Base-by-base conservation (phyloP, 345 rosid genomes). In the Populus davidiana region DNA sequence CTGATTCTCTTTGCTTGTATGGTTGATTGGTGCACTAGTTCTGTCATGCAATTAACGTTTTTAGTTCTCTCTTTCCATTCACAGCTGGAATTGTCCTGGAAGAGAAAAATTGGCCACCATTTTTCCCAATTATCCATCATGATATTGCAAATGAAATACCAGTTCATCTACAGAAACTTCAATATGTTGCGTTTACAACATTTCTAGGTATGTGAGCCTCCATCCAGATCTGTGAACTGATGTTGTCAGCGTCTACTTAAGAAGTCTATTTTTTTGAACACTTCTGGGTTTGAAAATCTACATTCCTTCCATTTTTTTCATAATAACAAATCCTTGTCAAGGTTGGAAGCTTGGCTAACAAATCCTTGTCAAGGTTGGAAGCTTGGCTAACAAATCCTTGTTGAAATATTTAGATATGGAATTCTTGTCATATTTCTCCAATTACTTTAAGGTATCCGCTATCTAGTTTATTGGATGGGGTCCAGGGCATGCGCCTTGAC, bases 91-190 rank as follows among this genome's bases (percentile, higher is more conserved):
- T 82, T 75, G 77, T 71, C 9, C 67, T 82, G 43, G 85, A 82
- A 77, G 81, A 78, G 77, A 82, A 82, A 75, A 82, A 82, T 38
- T 82, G 85, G 85, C 85, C 85, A 6, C 75, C 82, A n/a, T 82
- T 82, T 50, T 82, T 82, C 43, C 85, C 85, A 21, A 78, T 82
- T 61, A 78, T 82, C 78, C 85, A 82, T 49, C 85, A 82, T 61
- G 85, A 82, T 36, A 78, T 82, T 36, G 76, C 82, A 54, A 75
- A 72, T 38, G 85, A 82, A 59, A 82, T 82, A 66, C 85, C 82
- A 41, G 33, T 75, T 59, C 82, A 82, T 70, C 79, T 82, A 29
- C 85, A 82, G 31, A 75, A 79, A 72, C 27, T 78, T 49, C 85
- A 82, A 69, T 78, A 82, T 71, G 85, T 75, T 82, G 85, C 85